These are phyloP conservation scores for Ilex asprella DNA, from an alignment of 257 asterid genomes.

Conservation along the genomic window DNA sequence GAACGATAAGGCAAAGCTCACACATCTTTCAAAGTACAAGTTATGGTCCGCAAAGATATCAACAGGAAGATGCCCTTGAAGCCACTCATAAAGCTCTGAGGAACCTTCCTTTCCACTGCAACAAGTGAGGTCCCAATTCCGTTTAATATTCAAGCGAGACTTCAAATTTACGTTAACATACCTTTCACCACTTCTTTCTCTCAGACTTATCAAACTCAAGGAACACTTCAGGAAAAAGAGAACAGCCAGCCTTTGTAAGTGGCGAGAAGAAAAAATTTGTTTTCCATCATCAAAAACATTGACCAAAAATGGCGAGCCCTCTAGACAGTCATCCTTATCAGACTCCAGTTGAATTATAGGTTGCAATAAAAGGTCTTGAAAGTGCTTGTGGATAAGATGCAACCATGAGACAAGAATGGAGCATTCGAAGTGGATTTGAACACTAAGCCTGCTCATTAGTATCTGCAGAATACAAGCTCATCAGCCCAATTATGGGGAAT, in stretches of 20 bases:
- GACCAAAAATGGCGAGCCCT: constrained; percentile 72
- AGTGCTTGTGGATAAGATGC: constrained; percentile 51
- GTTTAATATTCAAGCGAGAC: constrained; percentile 18
- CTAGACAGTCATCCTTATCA: constrained; percentile 37
- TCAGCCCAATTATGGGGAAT: constrained; percentile 9
- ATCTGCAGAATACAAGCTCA: constrained; percentile 37
- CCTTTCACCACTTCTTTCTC: constrained; percentile 22
- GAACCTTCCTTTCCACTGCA: constrained; percentile 32
- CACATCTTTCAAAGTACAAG: constrained; percentile 31
- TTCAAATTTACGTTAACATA: constrained; percentile 16
- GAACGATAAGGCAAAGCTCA: constrained; percentile 55
- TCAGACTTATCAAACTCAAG: constrained; percentile 29
- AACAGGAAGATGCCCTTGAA: constrained; percentile 43
- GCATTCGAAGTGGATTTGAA: constrained; percentile 28
- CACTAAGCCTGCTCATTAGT: constrained; percentile 67
- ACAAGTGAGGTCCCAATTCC: constrained; percentile 24
- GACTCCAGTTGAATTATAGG: constrained; percentile 37
- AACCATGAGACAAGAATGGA: constrained; percentile 49
- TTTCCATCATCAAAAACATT: constrained; percentile 29
- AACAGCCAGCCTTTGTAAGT: constrained; percentile 63
- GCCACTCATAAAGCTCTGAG: constrained; percentile 60
- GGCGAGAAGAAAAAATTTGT: constrained; percentile 31
- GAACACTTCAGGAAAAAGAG: constrained; percentile 71
- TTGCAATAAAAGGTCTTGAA: constrained; percentile 50
- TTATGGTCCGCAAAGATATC: constrained; percentile 37